Percentiles rank a stretch among this genome's conserved stretches.
Evolutionary conservation across 345 rosid genomes (phyloP).

Genomic region (Kernera saxatilis): DNA sequence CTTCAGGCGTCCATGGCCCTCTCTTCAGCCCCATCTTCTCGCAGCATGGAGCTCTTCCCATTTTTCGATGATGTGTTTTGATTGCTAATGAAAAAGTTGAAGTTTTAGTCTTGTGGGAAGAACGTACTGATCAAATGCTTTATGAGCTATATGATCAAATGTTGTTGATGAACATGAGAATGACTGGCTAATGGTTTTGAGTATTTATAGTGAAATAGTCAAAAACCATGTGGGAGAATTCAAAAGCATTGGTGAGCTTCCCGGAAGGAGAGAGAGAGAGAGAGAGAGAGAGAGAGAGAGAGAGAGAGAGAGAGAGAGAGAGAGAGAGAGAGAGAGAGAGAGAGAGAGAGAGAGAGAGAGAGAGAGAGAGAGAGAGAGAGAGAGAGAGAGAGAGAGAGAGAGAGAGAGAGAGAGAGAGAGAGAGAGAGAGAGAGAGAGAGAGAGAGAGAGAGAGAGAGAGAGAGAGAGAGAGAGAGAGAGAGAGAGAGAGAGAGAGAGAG

Average conservation of each 20-base stretch:
- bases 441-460: not conserved
- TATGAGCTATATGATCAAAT: not conserved
- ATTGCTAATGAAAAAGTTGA: not conserved
- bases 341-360: not conserved
- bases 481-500: not conserved
- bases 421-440: not conserved
- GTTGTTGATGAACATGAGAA: slow-evolving; percentile 17
- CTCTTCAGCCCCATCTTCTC: slow-evolving; percentile 73
- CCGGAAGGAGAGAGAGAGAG: not conserved
- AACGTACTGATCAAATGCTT: not conserved
- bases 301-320: not conserved
- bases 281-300: too few relatives aligned
- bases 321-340: not conserved
- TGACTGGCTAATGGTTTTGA: not conserved
- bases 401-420: not conserved
- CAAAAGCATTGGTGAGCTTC: slow-evolving; percentile 29
- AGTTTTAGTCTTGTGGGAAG: not conserved
- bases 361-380: not conserved
- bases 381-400: not conserved
- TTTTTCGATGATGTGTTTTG: slow-evolving; percentile 21
- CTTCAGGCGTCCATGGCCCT: slow-evolving; percentile 75
- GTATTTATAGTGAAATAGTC: slow-evolving; percentile 27
- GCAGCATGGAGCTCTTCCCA: slow-evolving; percentile 94
- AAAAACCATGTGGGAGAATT: slow-evolving; percentile 23
- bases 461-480: not conserved